Evolutionary conservation across 2,329 filamentous ascomycete genomes (phyloP), one percentile per base, ranked within the genome.

Genomic region (Emmonsiellopsis sp.): DNA sequence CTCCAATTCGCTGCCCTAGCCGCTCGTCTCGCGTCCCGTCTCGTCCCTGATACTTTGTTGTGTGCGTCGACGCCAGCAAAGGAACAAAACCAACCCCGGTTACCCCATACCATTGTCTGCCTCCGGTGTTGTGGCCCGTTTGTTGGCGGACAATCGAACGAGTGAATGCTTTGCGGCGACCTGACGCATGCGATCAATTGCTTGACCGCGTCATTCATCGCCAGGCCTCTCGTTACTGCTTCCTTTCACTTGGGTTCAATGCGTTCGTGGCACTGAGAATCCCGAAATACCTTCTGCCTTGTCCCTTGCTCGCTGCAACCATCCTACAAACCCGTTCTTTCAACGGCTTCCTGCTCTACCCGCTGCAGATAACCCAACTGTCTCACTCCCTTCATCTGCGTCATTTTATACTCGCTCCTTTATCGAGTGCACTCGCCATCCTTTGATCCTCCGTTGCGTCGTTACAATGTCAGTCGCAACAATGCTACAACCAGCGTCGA

Each of bases 401-500:
- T 17, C 34, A 27, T 43, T 21, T 43, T 14, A 2, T 43, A n/a
- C 9, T 42, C 32, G 13, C 9, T 10, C 14, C 37, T 17, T 40
- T 42, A 14, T 32, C 44, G n/a, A 17, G 2, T 17, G 10, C 10
- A n/a, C 17, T 34, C n/a, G 21, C 14, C 42, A 17, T 27, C 27
- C 14, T 39, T 31, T 39, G 13, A 33, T 42, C 21, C 8, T 42
- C 48, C 14, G 11, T 42, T 10, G 8, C 33, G 33, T 42, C 40
- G n/a, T 31, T 42, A 9, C 40, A 32, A 59, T 59, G 57, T 59
- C 57, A 8, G 57, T 59, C 49, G 56, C 57, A 54, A 59, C 57
- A 36, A 82, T 84, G 79, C 75, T 84, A 43, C 80, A 83, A 63
- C 79, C 80, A 55, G 78, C 81, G 42, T 82, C 80, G 56, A 73